Evolutionary conservation across 2,329 filamentous ascomycete genomes (phyloP), one percentile per base, ranked within the genome.

Genomic region (Aspergillus ibericus): DNA sequence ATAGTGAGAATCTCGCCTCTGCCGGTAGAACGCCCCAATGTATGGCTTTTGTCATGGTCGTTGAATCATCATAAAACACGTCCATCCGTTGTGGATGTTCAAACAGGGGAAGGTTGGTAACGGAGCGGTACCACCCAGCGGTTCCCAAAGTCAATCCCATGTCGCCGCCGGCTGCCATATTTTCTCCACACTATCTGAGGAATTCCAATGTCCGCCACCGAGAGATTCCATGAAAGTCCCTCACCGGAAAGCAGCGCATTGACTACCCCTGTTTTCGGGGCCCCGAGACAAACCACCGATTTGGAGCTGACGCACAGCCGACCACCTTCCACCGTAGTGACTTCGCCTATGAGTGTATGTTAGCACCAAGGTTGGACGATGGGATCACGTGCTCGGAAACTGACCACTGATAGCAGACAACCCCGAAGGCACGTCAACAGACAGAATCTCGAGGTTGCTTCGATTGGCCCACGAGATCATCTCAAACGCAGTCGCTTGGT

Each of bases 401-500:
- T 83, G 84, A 68, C 92, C 92, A 38, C 87, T 88, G 0, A 87
- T 86, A 2, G 91, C 91, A 63, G 93, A 92, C 51, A 96, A 86
- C 5, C 95, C 95, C 0, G 91, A 93, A 0, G 95, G 95, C 5
- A 96, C 86, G 71, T 96, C 93, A n/a, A 99, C 85, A 0, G 92
- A 90, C 18, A 99, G 79, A 3, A 95, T 88, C 58, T 88, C 87
- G 0, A 92, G 88, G 63, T 92, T 90, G 71, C 88, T 91, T 63
- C 92, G 88, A 71, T 97, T 98, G 2, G 92, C 89, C 92, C 93
- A 98, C 62, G 92, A 89, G 69, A 97, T 95, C 70, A 97, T 85
- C 70, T 96, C 90, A 69, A 96, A 93, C 0, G 92, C 91, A 0
- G 89, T 89, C 3, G 88, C 87, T 72, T 96, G 91, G 64, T 96